phyloP scores from a whole-genome alignment of 352 stramenopile species.

The Pythium aristosporum region DNA sequence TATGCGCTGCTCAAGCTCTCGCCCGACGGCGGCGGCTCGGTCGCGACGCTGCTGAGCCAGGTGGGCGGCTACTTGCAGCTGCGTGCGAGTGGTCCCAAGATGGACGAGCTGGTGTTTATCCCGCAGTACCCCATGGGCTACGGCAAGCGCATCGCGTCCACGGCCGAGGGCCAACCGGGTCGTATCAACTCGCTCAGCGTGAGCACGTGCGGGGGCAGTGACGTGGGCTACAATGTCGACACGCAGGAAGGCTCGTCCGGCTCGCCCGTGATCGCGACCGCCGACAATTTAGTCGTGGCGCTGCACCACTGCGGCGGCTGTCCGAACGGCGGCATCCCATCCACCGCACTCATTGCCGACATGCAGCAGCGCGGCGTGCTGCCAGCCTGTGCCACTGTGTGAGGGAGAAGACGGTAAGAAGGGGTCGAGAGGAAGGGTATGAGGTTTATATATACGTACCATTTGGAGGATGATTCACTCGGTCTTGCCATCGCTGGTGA shows the following conservation, averaged over 20 bases:
- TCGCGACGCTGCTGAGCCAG: conserved; percentile 38
- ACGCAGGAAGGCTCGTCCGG: conserved; percentile 73
- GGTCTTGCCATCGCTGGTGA: too few species aligned
- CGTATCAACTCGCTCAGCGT: conserved; percentile 36
- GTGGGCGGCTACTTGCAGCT: conserved; percentile 40
- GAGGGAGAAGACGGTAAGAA: too few species aligned
- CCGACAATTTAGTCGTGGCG: conserved; percentile 66
- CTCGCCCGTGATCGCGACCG: conserved; percentile 51
- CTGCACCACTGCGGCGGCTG: conserved; percentile 79
- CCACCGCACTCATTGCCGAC: conserved; percentile 48
- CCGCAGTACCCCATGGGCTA: conserved; percentile 40
- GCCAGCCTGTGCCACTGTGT: neutral
- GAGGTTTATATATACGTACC: too few species aligned
- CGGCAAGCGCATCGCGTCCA: conserved; percentile 40
- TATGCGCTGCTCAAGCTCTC: conserved; percentile 46
- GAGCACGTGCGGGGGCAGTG: conserved; percentile 42
- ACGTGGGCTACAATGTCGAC: conserved; percentile 76
- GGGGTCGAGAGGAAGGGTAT: too few species aligned
- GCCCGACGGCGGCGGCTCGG: conserved; percentile 7
- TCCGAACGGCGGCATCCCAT: conserved; percentile 61
- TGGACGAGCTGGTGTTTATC: conserved; percentile 45
- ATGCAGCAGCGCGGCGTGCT: conserved; percentile 35
- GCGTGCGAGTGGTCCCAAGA: conserved; percentile 28
- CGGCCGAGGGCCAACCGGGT: conserved; percentile 25
- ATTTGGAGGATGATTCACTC: too few species aligned